Evolutionary conservation across 2,329 filamentous ascomycete genomes (phyloP), one percentile per base, ranked within the genome.

Genomic region (Colletotrichum sp.): DNA sequence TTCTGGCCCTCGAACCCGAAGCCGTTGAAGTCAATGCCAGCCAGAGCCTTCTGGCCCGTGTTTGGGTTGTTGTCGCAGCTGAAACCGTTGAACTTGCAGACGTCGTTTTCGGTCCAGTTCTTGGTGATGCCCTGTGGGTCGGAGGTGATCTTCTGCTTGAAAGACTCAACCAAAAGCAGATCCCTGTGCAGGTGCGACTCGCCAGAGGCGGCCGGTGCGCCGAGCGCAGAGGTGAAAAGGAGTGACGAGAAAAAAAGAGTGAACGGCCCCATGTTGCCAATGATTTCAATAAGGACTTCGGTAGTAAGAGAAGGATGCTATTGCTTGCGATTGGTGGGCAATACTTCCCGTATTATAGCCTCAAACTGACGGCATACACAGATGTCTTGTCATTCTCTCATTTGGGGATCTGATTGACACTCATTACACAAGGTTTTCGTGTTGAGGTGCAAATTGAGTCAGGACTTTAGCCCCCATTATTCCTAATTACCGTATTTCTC

Each of bases 51-150:
- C 10, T 13, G 34, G 7, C 52, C 64, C 7, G 70, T 72, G 21
- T 69, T 21, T 21, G 55, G 70, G 55, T 69, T 72, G 13, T 62
- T 34, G 2, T 13, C 70, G n/a, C 70, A 72, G 9, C 4, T 49
- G 55, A 72, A 69, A 52, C 70, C 70, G 5, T 62, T 24, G 36
- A 72, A 62, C 52, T 72, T 62, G 70, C 70, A 72, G 12, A 72
- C 21, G 13, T 72, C 26, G 34, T 28, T 62, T 3, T 55, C 70
- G 2, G 52, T 62, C 70, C 70, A 72, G 63, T 28, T 72, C 28
- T 62, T 69, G 36, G 70, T 62, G 34, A 60, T 16, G 10, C 52
- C 52, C 6, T 34, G 28, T 16, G 70, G 64, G 10, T 67, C 70
- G 6, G 39, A 26, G 59, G 69, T 64, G 28, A 72, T 55, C n/a